Evolutionary conservation across 177 flowering plant species (phyloP), one percentile per base, ranked within the genome.

Genomic region (Vitis hybrid): DNA sequence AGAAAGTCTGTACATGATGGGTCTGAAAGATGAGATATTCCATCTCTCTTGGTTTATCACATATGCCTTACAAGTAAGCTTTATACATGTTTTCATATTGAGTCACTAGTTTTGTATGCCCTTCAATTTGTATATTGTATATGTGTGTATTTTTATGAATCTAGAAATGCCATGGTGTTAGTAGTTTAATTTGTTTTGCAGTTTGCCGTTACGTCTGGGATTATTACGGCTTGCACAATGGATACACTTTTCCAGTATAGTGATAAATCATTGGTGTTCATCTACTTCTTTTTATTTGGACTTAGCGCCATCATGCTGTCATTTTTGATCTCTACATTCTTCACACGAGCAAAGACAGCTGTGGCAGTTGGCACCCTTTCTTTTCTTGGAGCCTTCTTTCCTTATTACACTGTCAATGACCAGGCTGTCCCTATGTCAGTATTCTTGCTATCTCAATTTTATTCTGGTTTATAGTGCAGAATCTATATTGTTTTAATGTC

Each of bases 1-100:
- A 82, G 98, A 95, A 85, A 95, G 97, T 51, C 97, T 95, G 52
- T 90, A 79, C 81, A 95, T 93, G 97, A 95, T 95, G 99, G 99
- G 99, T 14, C 78, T 95, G 73, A 87, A 88, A 75, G 92, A 90
- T 70, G 96, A 87, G 62, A 86, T 92, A 70, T 95, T 95, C 75
- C 82, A 90, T 82, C 82, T 93, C 67, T 95, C 99, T 16, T 93
- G 99, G 99, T 89, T 95, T 76, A 75, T 95, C 62, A 78, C 94
- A 60, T 95, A 95, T 77, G 73, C 87, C 68, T 26, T 93, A 62
- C 99, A 95, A 93, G 99, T 91, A 68, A 7, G 16, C 4, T 26
- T 55, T 16, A 13, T 29, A 50, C 51, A 18, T 22, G 21, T 50
- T 18, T 31, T 13, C 14, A 3, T 14, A 26, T 26, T 26, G 29